These are phyloP conservation scores for Colletotrichum limetticola DNA, from an alignment of 2,329 filamentous ascomycete genomes.

Conservation along the genomic window DNA sequence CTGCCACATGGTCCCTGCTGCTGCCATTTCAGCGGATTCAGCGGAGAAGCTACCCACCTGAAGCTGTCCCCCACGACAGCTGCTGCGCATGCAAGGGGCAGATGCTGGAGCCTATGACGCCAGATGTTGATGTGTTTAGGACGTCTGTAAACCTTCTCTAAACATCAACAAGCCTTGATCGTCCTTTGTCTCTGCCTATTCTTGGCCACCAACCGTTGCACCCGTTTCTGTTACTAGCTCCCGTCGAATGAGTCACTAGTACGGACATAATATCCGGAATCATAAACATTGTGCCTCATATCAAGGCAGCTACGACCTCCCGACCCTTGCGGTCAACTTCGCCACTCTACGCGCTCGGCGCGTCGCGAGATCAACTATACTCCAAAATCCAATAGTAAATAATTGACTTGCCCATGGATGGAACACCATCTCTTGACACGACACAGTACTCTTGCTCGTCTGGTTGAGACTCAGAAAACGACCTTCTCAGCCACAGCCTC, in stretches of 20 bases:
- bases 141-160: slow-evolving; percentile 18
- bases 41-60: slow-evolving; percentile 19
- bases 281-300: not conserved
- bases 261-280: not conserved
- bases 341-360: slow-evolving; percentile 28
- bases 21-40: slow-evolving; percentile 23
- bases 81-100: slow-evolving; percentile 31
- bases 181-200: slow-evolving; percentile 27
- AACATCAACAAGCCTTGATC: not conserved
- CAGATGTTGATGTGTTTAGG: slow-evolving; percentile 11
- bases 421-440: not conserved
- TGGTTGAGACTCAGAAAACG: not conserved
- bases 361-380: slow-evolving; percentile 4
- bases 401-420: not conserved
- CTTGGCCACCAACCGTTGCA: slow-evolving; percentile 23
- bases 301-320: not conserved
- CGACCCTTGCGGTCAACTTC: slow-evolving; percentile 6
- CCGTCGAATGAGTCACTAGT: slow-evolving; percentile 25
- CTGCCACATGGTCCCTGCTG: slow-evolving; percentile 34
- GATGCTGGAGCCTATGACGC: slow-evolving; percentile 33
- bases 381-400: not conserved
- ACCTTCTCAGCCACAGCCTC: not conserved
- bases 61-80: slow-evolving; percentile 23
- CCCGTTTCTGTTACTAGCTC: slow-evolving; percentile 12
- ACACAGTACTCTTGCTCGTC: not conserved